Evolutionary conservation across 176 grass and related monocot genomes (phyloP).

Genomic region (Bromus sterilis): DNA sequence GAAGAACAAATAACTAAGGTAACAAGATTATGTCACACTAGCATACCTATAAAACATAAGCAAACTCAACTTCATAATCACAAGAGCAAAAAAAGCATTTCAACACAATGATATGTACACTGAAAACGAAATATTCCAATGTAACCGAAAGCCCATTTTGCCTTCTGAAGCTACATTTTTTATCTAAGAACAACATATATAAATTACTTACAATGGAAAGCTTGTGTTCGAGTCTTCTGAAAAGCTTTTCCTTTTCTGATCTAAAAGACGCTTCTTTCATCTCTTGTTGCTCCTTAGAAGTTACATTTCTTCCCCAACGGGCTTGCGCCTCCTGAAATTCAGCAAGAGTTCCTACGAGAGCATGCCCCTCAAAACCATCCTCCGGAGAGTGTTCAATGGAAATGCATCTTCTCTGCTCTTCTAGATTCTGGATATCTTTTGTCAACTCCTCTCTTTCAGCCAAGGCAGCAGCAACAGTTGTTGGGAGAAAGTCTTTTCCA

Average conservation of each 20-base stretch:
- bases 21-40: not conserved
- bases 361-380: conserved; percentile 47
- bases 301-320: conserved; percentile 84
- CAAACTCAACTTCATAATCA: not conserved
- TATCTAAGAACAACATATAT: not conserved
- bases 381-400: conserved; percentile 18
- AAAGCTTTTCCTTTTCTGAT: conserved; percentile 62
- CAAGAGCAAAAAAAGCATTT: not conserved
- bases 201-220: conserved; percentile 71
- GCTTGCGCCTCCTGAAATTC: conserved; percentile 92
- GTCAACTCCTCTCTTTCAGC: conserved; percentile 85
- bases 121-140: not conserved
- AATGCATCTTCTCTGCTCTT: conserved; percentile 61
- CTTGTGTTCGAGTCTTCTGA: conserved; percentile 82
- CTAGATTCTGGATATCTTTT: conserved; percentile 68
- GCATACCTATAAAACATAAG: not conserved
- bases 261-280: conserved; percentile 85
- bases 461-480: conserved; percentile 55
- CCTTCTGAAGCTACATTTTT: conserved; percentile 8
- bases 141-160: not conserved
- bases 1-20: not conserved
- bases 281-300: conserved; percentile 61
- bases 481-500: conserved; percentile 93
- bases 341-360: conserved; percentile 80
- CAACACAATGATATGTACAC: not conserved